Evolutionary conservation across 2,329 filamentous ascomycete species (phyloP), one percentile per base, ranked within the genome.

Genomic region (Talaromyces sp.): DNA sequence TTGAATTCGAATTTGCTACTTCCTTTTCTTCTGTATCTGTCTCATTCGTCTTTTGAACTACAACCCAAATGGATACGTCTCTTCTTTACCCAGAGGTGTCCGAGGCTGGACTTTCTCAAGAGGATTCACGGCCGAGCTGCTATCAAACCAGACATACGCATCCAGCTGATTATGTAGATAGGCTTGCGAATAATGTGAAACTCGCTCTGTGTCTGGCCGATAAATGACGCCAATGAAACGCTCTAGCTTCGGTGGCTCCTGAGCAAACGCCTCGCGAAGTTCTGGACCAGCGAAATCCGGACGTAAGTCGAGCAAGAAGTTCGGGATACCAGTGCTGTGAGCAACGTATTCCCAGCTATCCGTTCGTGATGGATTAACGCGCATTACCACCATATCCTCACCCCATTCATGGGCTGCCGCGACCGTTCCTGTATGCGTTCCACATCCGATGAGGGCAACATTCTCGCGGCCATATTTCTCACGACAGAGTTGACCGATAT

Each of bases 201-300:
- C 66, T 7, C 74, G 65, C 65, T 82, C 80, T 0, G 78, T 80
- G n/a, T 71, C 68, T 3, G 79, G 79, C 3, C 75, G 69, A 63
- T 82, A 82, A 35, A 82, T 78, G 11, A 82, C 80, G 0, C 79
- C 80, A 45, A 82, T 82, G 61, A 81, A 81, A 10, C 80, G 70
- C 67, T 82, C 73, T n/a, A 81, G 65, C 46, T 73, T 65, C 1
- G 57, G 58, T 13, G 62, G 66, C 64, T 73, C 73, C 39, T 68
- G 66, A 46, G 63, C 65, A 48, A 81, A 64, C 8, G 69, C 70
- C 46, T 69, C 59, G n/a, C 72, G 64, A 41, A 80, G 62, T 52
- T 67, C 62, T 6, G 67, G 63, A 58, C 76, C 66, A 22, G 74
- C 69, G 5, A 64, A 59, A 3, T 66, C 71, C 21, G 69, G 65